Conservation (phyloP, 306 rosid species). For the Abrus precatorius region DNA sequence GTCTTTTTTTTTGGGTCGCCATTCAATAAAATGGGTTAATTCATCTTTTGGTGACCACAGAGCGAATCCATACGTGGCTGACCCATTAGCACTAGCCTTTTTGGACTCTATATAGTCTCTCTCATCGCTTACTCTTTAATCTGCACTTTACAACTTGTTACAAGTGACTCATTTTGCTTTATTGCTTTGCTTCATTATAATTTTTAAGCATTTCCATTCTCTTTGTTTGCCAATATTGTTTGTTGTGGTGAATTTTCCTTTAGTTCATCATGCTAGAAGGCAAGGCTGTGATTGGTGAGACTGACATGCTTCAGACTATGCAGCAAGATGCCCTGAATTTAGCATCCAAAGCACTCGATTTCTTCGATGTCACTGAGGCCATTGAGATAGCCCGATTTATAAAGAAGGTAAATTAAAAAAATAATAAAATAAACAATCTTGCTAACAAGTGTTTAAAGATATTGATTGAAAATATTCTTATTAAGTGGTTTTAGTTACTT, state of each 20-base stretch:
- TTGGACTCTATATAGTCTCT: constrained; percentile 15
- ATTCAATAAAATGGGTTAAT: background rate
- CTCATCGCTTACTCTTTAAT: constrained; percentile 24
- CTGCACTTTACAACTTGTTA: constrained; percentile 12
- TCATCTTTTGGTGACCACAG: constrained; percentile 15
- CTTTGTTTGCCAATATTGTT: background rate
- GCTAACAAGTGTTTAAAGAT: background rate
- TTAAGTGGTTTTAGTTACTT: background rate
- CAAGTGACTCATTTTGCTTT: constrained; percentile 19
- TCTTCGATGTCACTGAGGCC: constrained; percentile 85
- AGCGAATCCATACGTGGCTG: constrained; percentile 44
- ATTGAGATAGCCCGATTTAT: constrained; percentile 86
- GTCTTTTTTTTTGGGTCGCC: no score
- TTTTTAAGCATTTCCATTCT: background rate
- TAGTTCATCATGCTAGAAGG: constrained; percentile 78
- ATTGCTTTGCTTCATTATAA: background rate
- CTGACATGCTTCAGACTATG: constrained; percentile 88
- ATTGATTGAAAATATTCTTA: background rate
- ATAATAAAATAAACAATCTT: background rate
- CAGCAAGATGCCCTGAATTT: constrained; percentile 76
- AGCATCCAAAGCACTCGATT: constrained; percentile 89
- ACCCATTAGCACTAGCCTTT: constrained; percentile 13
- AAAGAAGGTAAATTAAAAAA: constrained; percentile 61
- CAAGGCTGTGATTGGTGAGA: constrained; percentile 81
- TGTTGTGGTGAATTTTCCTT: background rate